Conservation (phyloP, 169 alveolate species). For the Babesia caballi region DNA sequence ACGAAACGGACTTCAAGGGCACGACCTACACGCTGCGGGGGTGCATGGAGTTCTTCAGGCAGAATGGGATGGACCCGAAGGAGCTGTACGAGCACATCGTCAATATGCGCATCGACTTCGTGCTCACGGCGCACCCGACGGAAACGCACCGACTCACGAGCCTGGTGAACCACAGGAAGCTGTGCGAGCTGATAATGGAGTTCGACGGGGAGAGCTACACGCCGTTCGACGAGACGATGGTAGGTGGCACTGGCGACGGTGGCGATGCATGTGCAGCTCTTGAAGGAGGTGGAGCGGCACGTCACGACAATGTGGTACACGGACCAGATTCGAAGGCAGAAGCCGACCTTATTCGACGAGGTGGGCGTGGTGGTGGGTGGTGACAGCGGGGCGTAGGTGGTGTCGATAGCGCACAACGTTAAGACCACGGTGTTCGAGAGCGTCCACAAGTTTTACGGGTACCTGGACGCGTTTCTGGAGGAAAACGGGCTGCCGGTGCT, state of each 20-base stretch:
- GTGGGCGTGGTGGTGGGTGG: constrained; percentile 13
- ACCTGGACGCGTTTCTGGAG: constrained; percentile 67
- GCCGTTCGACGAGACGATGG: constrained; percentile 53
- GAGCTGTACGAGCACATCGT: constrained; percentile 62
- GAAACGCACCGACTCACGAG: constrained; percentile 74
- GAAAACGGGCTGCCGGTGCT: constrained; percentile 71
- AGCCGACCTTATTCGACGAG: constrained; percentile 81
- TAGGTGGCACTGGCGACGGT: too few species aligned
- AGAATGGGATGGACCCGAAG: constrained; percentile 53
- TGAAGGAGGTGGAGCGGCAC: constrained; percentile 64
- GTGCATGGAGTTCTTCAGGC: background rate
- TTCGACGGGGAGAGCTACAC: constrained; percentile 72
- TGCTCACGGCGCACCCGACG: constrained; percentile 81
- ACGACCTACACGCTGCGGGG: constrained; percentile 10
- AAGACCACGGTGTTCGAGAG: constrained; percentile 69
- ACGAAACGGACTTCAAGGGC: constrained; percentile 31
- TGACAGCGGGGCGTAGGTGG: constrained; percentile 30
- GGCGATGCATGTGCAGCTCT: constrained; percentile 30
- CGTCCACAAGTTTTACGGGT: constrained; percentile 67
- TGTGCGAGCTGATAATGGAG: constrained; percentile 70
- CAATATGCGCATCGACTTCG: constrained; percentile 71
- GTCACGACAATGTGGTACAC: constrained; percentile 74
- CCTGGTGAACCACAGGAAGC: constrained; percentile 61
- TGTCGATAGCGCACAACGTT: constrained; percentile 62
- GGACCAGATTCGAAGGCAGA: constrained; percentile 74